A percentile compares a stretch with the other conserved stretches of the same genome.
These are phyloP conservation scores for Candida koratica DNA, from an alignment of 805 yeast species.

Conservation along the genomic window DNA sequence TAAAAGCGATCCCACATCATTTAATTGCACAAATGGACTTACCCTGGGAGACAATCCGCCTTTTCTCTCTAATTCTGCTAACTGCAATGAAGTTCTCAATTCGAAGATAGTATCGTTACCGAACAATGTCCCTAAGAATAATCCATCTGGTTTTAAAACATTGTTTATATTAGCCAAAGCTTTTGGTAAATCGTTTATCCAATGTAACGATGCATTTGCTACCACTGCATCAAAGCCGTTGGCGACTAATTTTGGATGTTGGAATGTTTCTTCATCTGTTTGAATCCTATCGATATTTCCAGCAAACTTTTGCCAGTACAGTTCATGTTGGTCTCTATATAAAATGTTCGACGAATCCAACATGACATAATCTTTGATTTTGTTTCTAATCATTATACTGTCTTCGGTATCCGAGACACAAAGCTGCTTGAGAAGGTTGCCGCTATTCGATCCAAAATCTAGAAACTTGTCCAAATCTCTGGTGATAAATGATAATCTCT, in stretches of 20 bases:
- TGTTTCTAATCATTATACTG: conserved; percentile 49
- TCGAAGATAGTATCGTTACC: conserved; percentile 87
- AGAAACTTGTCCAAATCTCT: conserved; percentile 56
- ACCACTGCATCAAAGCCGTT: conserved; percentile 64
- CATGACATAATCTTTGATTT: conserved; percentile 57
- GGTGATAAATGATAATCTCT: conserved; percentile 68
- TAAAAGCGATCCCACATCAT: conserved; percentile 69
- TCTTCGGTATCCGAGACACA: conserved; percentile 35
- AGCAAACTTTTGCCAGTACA: conserved; percentile 39
- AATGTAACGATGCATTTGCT: conserved; percentile 70
- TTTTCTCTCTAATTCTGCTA: conserved; percentile 74
- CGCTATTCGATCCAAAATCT: conserved; percentile 74
- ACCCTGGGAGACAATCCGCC: conserved; percentile 81
- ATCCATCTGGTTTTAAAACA: conserved; percentile 71
- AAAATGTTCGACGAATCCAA: conserved; percentile 61
- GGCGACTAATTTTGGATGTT: conserved; percentile 36
- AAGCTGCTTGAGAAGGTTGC: conserved; percentile 49
- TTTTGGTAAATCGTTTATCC: conserved; percentile 82
- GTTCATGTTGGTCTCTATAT: conserved; percentile 43
- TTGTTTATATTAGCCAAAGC: conserved; percentile 52
- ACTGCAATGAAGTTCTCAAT: conserved; percentile 70
- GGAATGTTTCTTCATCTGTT: conserved; percentile 65
- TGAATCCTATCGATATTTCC: conserved; percentile 48
- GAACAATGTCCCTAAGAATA: conserved; percentile 75
- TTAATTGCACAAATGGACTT: conserved; percentile 74